Base-by-base conservation (phyloP, 1,139 yeast genomes). In the Candida buenavistaensis region DNA sequence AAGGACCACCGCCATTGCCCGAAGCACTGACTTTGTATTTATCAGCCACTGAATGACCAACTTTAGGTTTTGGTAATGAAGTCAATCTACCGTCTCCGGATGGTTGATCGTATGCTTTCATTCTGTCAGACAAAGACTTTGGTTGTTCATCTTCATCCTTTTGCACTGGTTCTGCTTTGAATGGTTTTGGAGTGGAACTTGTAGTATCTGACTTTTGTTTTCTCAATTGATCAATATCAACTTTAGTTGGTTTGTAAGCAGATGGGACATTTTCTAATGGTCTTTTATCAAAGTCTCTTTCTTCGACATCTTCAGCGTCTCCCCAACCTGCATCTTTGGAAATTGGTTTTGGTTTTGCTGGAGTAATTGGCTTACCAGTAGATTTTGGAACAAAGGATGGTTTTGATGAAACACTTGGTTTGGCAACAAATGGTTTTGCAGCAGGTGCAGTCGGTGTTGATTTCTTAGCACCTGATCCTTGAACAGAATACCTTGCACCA, bases 401-500 rank as follows among this genome's bases (percentile, higher is more conserved):
- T 4, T 46, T 33, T 11, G 51, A 33, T 23, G 55, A 41, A 12
- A 51, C 36, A 23, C 60, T 48, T 27, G 55, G 51, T 38, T 50
- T 50, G 14, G 55, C 38, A 13, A 43, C 45, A 22, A 41, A 32
- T 22, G 64, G 62, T 32, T 51, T 57, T n/a, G 50, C 33, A 28
- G 33, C 39, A 6, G 48, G 14, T 11, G 36, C 28, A 28, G 39
- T 22, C 11, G 43, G 37, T 20, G 40, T 43, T 23, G 46, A 28
- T 12, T 54, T 35, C 6, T 49, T 37, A 4, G 44, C 29, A 7
- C 39, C 36, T 14, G 47, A 38, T 20, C 36, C 36, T 56, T 80
- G 85, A 37, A 80, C 77, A 4, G 95, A 82, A 63, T 92, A 92
- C 55, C 95, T 80, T 15, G 98, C 96, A 49, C 98, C 98, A 2